Percentiles rank a stretch among this genome's conserved stretches.
Evolutionary conservation across 257 asterid genomes (phyloP).

Genomic region (Scutellaria barbata): DNA sequence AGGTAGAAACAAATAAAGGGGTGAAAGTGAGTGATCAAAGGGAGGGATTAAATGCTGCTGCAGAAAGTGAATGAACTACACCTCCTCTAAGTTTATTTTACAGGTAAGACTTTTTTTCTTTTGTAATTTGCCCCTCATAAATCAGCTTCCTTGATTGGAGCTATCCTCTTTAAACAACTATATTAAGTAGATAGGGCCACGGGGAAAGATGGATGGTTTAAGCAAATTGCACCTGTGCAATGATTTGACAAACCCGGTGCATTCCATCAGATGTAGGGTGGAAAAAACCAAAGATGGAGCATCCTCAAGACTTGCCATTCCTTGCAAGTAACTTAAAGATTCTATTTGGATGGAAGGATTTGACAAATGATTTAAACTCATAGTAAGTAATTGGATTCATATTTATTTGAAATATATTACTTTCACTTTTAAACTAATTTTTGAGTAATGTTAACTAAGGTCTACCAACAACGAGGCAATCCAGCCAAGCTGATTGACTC

Average conservation of each 20-base stretch:
- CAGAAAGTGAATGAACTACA: slow-evolving; percentile 17
- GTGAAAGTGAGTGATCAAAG: slow-evolving; percentile 27
- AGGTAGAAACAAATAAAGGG: slow-evolving; percentile 27
- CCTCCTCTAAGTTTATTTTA: slow-evolving; percentile 3
- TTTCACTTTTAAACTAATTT: too few relatives aligned
- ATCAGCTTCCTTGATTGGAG: not conserved
- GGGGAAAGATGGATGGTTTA: not conserved
- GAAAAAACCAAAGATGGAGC: not conserved
- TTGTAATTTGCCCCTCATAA: not conserved
- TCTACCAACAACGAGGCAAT: too few relatives aligned
- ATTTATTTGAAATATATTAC: too few relatives aligned
- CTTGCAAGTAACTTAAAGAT: too few relatives aligned
- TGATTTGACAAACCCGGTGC: too few relatives aligned
- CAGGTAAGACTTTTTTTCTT: slow-evolving; percentile 6
- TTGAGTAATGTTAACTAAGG: too few relatives aligned
- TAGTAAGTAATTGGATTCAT: too few relatives aligned
- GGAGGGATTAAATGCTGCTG: slow-evolving; percentile 31
- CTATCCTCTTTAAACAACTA: not conserved
- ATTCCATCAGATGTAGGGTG: too few relatives aligned
- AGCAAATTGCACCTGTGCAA: too few relatives aligned
- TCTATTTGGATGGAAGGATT: too few relatives aligned
- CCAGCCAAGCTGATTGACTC: too few relatives aligned
- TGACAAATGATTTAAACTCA: too few relatives aligned
- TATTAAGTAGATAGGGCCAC: not conserved
- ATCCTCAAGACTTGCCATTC: not conserved